These are phyloP conservation scores for Ceratocystis colombiana DNA, from an alignment of 2,329 filamentous ascomycete genomes.

Conservation along the genomic window DNA sequence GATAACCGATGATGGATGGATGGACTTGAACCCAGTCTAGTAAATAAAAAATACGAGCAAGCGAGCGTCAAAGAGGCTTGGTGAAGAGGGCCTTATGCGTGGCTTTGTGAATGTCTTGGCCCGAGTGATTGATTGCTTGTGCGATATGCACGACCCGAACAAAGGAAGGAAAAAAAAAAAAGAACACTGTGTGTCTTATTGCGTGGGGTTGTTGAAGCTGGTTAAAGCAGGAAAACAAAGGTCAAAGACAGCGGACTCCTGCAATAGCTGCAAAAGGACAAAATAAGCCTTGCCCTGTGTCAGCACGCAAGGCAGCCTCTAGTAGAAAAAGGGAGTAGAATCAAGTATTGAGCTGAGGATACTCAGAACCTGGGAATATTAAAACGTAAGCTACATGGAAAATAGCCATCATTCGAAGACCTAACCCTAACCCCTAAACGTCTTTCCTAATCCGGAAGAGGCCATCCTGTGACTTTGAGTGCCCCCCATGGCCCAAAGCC, in stretches of 20 bases:
- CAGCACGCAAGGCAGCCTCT: background rate
- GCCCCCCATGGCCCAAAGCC: background rate
- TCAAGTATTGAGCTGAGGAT: background rate
- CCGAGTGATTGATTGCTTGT: background rate
- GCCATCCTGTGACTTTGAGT: too few relatives aligned
- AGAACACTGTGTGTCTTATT: slow-evolving; percentile 2
- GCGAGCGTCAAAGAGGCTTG: background rate
- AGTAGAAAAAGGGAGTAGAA: slow-evolving; percentile 4
- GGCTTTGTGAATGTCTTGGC: background rate
- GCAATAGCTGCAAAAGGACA: background rate
- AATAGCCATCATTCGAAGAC: too few relatives aligned
- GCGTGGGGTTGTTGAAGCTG: background rate
- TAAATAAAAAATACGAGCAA: too few relatives aligned
- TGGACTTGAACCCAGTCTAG: background rate
- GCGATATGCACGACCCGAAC: background rate
- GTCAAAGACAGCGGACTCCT: too few relatives aligned
- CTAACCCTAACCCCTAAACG: background rate
- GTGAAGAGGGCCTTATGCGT: background rate
- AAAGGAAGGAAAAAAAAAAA: background rate
- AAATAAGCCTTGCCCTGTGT: background rate
- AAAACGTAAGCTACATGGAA: slow-evolving; percentile 7
- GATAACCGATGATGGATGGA: background rate
- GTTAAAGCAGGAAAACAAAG: background rate
- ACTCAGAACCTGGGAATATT: background rate
- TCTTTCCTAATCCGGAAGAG: background rate